phyloP scores from a whole-genome alignment of 805 yeast genomes.

The Yamadazyma philogaea region DNA sequence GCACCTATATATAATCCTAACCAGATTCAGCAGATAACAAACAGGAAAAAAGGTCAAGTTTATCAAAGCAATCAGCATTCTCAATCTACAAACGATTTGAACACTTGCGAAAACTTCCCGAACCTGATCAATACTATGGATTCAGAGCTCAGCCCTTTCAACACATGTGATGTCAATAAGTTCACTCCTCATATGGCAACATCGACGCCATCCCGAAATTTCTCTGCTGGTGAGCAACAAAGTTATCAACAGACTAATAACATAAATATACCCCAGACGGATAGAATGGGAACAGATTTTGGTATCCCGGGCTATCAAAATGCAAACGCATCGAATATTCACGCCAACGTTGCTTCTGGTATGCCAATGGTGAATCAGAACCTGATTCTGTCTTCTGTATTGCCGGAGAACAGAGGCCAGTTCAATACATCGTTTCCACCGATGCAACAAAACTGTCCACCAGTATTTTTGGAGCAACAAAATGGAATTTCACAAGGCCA shows the following conservation, averaged over 20 bases:
- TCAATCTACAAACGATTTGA: slow-evolving; percentile 10
- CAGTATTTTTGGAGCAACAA: too few relatives aligned
- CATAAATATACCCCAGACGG: neutral
- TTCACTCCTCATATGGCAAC: slow-evolving; percentile 8
- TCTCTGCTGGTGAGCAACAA: neutral
- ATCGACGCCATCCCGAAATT: slow-evolving; percentile 16
- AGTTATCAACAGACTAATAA: neutral
- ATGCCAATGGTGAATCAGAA: neutral
- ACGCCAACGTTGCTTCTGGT: neutral
- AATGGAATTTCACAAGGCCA: neutral
- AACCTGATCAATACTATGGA: neutral
- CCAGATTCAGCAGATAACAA: slow-evolving; percentile 17
- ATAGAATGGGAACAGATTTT: neutral
- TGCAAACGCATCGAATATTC: neutral
- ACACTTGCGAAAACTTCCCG: slow-evolving; percentile 3
- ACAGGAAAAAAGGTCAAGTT: neutral
- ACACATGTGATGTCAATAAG: neutral
- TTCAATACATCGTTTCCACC: neutral
- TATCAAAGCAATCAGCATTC: slow-evolving; percentile 3
- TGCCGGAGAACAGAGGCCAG: neutral
- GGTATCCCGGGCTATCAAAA: neutral
- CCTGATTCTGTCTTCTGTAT: too few relatives aligned
- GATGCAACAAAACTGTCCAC: too few relatives aligned
- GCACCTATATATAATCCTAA: slow-evolving; percentile 36
- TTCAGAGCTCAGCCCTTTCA: slow-evolving; percentile 10